Evolutionary conservation across 2,329 filamentous ascomycete genomes (phyloP), one percentile per base, ranked within the genome.

Genomic region (Myriosclerotinia scirpicola): DNA sequence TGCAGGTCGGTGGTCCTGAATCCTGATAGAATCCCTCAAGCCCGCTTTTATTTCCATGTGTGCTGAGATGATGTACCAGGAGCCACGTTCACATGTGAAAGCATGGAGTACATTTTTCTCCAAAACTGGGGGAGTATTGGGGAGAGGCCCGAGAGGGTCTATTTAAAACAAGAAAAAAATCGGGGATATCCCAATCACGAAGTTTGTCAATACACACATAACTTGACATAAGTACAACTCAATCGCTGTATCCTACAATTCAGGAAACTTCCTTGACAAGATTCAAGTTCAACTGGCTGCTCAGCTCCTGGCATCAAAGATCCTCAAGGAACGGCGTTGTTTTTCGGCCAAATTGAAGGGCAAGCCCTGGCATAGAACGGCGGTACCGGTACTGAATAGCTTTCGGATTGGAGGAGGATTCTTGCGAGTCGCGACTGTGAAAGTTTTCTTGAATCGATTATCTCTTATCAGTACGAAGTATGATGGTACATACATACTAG

Each of bases 241-340:
- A 15, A 38, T 20, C 46, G 14, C 12, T 59, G 30, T n/a, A 34
- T 34, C 11, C 46, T 17, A 20, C 2, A 8, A 8, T 8, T 46
- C n/a, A n/a, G 20, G 12, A 48, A 38, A 7, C 6, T 22, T 48
- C 42, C 42, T 48, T 60, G 56, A 8, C 12, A 22, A 38, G 9
- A 60, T 50, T 20, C 26, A 50, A 17, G n/a, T n/a, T n/a, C n/a
- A n/a, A n/a, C n/a, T n/a, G n/a, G n/a, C n/a, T n/a, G n/a, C n/a
- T n/a, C n/a, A n/a, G n/a, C n/a, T n/a, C n/a, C 46, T 50, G 2
- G 36, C n/a, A 50, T 38, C 30, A 8, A 38, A 60, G 30, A 60
- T 50, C 44, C 34, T 50, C 44, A 50, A 22, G 58, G 58, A 60
- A 60, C n/a, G 44, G 56, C 56, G 30, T 50, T 50, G 44, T 38